Evolutionary conservation across 306 rosid species (phyloP).

Genomic region (Fagus sylvatica): DNA sequence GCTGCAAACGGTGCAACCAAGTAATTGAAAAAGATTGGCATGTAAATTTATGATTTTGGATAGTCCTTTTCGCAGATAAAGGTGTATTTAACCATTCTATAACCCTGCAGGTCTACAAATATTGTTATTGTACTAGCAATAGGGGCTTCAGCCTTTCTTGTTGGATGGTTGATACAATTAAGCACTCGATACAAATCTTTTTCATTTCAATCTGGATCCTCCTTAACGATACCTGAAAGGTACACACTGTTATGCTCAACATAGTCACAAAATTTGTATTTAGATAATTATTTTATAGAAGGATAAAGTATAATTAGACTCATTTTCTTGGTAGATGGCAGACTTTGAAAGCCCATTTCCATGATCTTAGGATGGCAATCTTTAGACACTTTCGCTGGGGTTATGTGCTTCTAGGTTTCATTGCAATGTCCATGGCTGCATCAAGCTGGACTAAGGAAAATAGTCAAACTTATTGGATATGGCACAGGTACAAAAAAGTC

Average conservation of each 20-base stretch:
- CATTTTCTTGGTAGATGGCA: constrained; percentile 8
- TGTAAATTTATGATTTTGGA: neutral
- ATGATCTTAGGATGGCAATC: neutral
- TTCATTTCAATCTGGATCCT: neutral
- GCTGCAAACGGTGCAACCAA: constrained; percentile 15
- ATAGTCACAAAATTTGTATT: neutral
- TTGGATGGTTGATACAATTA: constrained; percentile 11
- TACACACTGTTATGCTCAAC: neutral
- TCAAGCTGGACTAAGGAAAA: neutral
- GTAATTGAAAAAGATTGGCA: neutral
- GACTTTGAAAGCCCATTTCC: neutral
- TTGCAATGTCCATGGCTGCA: constrained; percentile 17
- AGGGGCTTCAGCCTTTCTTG: constrained; percentile 17
- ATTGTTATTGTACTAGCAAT: constrained; percentile 10
- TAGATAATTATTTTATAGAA: neutral
- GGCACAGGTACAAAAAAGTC: constrained; percentile 13
- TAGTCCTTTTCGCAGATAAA: neutral
- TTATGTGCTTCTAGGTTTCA: constrained; percentile 4
- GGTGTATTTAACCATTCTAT: neutral
- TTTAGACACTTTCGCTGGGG: constrained; percentile 3
- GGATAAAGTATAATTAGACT: neutral
- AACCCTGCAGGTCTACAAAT: constrained; percentile 13
- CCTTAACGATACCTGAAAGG: neutral
- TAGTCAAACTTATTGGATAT: constrained; percentile 3
- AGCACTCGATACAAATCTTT: neutral